Evolutionary conservation across 2,329 filamentous ascomycete genomes (phyloP).

Genomic region (Neopestalotiopsis clavispora): DNA sequence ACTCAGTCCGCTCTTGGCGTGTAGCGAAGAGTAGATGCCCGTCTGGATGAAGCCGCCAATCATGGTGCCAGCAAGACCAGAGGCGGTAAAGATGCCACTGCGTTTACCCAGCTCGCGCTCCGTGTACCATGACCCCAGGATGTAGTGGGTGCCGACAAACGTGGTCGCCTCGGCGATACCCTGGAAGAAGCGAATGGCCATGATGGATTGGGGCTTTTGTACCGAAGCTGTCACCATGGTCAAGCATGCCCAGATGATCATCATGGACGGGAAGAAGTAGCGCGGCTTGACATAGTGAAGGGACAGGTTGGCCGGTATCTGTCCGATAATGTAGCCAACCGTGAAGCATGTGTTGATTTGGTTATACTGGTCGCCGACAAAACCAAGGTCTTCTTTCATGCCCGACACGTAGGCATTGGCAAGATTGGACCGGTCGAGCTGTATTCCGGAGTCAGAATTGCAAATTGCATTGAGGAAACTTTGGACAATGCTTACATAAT

Average conservation of each 20-base stretch:
- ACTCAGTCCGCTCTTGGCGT: conserved; percentile 53
- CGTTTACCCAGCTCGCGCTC: conserved; percentile 65
- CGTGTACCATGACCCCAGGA: conserved; percentile 66
- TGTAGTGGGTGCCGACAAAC: conserved; percentile 63
- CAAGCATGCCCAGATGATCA: conserved; percentile 66
- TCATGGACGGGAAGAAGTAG: conserved; percentile 68
- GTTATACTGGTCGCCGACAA: conserved; percentile 54
- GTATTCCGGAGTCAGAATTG: background rate
- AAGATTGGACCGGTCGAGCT: conserved; percentile 55
- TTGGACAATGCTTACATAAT: conserved; percentile 45
- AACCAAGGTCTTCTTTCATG: conserved; percentile 55
- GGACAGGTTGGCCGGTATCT: conserved; percentile 65
- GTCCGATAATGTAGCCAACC: conserved; percentile 54
- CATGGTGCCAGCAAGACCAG: conserved; percentile 64
- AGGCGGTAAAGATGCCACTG: conserved; percentile 64
- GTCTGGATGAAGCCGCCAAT: conserved; percentile 67
- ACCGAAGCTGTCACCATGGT: conserved; percentile 65
- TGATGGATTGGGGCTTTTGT: conserved; percentile 57
- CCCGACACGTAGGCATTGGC: conserved; percentile 60
- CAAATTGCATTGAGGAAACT: background rate
- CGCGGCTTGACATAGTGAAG: conserved; percentile 67
- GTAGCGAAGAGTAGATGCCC: conserved; percentile 48
- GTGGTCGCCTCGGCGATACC: conserved; percentile 61
- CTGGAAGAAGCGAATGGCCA: conserved; percentile 63
- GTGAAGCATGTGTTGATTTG: conserved; percentile 58